A percentile compares a stretch with the other conserved stretches of the same genome.
phyloP scores from a whole-genome alignment of 495 filamentous ascomycete species.

The Acidomyces sp. region DNA sequence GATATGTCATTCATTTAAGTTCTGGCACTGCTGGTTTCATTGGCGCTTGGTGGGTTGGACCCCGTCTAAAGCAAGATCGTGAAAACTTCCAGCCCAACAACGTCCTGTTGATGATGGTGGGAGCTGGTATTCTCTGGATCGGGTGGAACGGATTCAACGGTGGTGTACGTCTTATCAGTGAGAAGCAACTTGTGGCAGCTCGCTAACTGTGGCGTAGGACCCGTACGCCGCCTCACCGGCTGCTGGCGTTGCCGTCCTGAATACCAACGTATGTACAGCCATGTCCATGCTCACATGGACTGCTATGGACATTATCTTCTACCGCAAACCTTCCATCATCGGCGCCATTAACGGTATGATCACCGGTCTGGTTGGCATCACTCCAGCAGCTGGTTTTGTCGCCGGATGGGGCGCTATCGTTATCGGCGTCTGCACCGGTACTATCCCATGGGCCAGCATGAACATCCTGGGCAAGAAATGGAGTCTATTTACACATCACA shows the following conservation, averaged over 20 bases:
- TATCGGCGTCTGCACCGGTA: conserved; percentile 37
- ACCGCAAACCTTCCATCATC: conserved; percentile 40
- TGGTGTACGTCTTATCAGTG: conserved; percentile 20
- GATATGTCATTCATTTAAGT: conserved; percentile 46
- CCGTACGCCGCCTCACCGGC: conserved; percentile 42
- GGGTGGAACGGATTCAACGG: conserved; percentile 50
- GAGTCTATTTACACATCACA: conserved; percentile 32
- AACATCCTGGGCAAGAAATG: conserved; percentile 35
- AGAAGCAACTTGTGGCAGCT: background rate
- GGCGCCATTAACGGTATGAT: conserved; percentile 44
- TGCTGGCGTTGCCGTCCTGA: conserved; percentile 44
- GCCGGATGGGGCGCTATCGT: conserved; percentile 44
- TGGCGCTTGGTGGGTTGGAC: conserved; percentile 42
- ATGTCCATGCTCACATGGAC: conserved; percentile 40
- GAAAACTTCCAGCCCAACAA: conserved; percentile 42
- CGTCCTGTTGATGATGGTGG: conserved; percentile 37
- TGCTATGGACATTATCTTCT: conserved; percentile 34
- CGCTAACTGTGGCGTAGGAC: conserved; percentile 21
- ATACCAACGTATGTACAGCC: conserved; percentile 43
- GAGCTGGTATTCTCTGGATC: conserved; percentile 45
- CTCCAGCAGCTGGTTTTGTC: conserved; percentile 42
- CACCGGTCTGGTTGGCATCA: conserved; percentile 43
- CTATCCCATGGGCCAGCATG: conserved; percentile 42
- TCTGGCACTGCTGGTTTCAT: conserved; percentile 45
- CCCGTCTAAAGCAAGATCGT: conserved; percentile 37